These are phyloP conservation scores for Fusarium denticulatum DNA, from an alignment of 2,329 filamentous ascomycete genomes.

Conservation along the genomic window DNA sequence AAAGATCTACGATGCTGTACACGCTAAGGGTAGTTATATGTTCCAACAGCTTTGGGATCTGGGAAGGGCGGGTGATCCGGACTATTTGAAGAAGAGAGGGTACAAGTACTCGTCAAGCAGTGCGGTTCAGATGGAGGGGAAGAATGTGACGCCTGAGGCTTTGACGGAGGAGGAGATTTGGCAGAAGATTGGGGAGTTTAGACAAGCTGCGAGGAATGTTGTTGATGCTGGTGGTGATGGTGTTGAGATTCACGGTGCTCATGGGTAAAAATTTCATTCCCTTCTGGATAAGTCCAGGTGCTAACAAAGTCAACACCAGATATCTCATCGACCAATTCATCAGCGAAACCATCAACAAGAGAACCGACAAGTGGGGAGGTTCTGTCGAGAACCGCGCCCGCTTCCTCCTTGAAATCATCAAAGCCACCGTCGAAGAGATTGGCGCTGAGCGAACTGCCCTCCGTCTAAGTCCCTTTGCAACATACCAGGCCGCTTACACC, in stretches of 20 bases:
- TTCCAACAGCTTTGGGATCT: slow-evolving; percentile 73
- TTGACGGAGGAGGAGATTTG: slow-evolving; percentile 74
- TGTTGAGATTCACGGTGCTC: slow-evolving; percentile 68
- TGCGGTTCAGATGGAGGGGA: slow-evolving; percentile 38
- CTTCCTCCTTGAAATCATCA: slow-evolving; percentile 60
- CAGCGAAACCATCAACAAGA: slow-evolving; percentile 59
- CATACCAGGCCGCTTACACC: slow-evolving; percentile 43
- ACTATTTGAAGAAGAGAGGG: slow-evolving; percentile 36
- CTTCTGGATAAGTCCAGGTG: accelerated
- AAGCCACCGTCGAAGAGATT: slow-evolving; percentile 52
- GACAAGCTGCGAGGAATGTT: slow-evolving; percentile 63
- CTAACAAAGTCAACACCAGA: accelerated
- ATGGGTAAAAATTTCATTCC: slow-evolving; percentile 54
- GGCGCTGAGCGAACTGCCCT: slow-evolving; percentile 63
- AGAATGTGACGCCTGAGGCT: slow-evolving; percentile 10
- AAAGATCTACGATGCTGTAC: slow-evolving; percentile 68
- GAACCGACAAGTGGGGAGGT: slow-evolving; percentile 53
- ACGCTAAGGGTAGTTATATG: slow-evolving; percentile 69
- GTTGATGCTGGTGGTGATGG: slow-evolving; percentile 74
- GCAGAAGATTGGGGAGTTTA: slow-evolving; percentile 69
- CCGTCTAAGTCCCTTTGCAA: slow-evolving; percentile 63
- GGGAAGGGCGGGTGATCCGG: slow-evolving; percentile 57
- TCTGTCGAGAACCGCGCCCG: slow-evolving; percentile 63
- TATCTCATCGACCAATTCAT: slow-evolving; percentile 72
- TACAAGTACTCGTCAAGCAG: slow-evolving; percentile 43